A percentile compares a stretch with the other conserved stretches of the same genome.
phyloP scores from a whole-genome alignment of 2,329 filamentous ascomycete genomes.

The Sphaerulina vaccinii region DNA sequence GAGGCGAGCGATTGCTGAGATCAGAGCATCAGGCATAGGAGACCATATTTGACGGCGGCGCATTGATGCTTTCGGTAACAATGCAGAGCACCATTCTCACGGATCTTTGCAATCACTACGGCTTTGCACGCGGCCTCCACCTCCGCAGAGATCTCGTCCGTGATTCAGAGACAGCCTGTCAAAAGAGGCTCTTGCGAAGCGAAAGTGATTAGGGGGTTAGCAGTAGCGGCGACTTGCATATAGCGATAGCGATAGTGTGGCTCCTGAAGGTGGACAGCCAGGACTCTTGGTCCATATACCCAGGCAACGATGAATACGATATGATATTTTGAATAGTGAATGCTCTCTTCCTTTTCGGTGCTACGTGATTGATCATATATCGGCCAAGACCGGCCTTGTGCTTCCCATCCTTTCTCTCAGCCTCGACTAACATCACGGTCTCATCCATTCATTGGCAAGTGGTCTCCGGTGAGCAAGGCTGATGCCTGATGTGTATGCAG shows the following conservation, averaged over 20 bases:
- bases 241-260: constrained; percentile 1
- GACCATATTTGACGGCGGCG: too few species aligned
- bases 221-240: neutral
- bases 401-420: neutral
- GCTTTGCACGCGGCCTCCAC: neutral
- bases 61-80: too few species aligned
- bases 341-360: neutral
- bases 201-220: too few species aligned
- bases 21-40: too few species aligned
- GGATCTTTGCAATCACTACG: too few species aligned
- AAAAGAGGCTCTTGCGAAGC: too few species aligned
- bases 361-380: neutral
- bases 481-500: neutral
- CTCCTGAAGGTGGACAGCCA: neutral
- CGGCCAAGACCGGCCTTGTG: neutral
- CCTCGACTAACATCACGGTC: too few species aligned
- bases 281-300: neutral
- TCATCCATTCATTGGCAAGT: neutral
- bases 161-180: too few species aligned
- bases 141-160: too few species aligned
- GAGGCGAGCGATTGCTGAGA: too few species aligned
- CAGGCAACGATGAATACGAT: neutral
- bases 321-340: neutral
- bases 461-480: neutral
- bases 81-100: too few species aligned